phyloP scores from a whole-genome alignment of 331 rosid species.

The Ulmus americana region DNA sequence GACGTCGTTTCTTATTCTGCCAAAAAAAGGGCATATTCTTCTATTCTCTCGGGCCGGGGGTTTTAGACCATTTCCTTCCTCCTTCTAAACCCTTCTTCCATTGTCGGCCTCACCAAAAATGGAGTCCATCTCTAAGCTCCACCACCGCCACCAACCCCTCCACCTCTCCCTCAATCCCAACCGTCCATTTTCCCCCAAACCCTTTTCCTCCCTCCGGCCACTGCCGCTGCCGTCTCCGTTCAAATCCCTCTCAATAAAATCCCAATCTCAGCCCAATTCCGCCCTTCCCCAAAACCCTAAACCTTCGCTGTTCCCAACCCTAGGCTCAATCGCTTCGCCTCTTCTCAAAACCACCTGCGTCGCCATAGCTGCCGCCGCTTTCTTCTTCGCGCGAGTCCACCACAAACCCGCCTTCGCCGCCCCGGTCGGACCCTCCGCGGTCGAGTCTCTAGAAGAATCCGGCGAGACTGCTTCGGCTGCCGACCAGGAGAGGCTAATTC shows the following conservation, averaged over 20 bases:
- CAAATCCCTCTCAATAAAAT: constrained; percentile 29
- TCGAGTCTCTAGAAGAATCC: constrained; percentile 30
- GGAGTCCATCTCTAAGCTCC: constrained; percentile 46
- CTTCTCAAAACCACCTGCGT: constrained; percentile 48
- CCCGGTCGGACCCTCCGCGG: constrained; percentile 29
- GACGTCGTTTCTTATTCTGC: neutral
- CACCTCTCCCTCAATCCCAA: constrained; percentile 40
- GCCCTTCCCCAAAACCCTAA: constrained; percentile 20
- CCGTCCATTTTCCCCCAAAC: constrained; percentile 30
- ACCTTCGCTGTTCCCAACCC: constrained; percentile 26
- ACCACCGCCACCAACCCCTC: constrained; percentile 34
- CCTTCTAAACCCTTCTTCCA: neutral
- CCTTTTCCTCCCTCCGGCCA: constrained; percentile 33
- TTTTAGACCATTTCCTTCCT: constrained; percentile 7
- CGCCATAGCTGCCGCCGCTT: constrained; percentile 61
- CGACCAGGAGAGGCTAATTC: constrained; percentile 37
- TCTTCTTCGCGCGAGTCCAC: constrained; percentile 60
- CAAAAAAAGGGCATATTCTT: neutral
- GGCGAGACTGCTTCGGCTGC: constrained; percentile 4
- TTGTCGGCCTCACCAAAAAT: constrained; percentile 24
- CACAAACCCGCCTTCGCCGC: constrained; percentile 55
- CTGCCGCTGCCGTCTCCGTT: constrained; percentile 14
- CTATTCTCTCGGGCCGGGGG: neutral
- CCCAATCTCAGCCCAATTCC: constrained; percentile 20
- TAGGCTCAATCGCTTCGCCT: constrained; percentile 35